Evolutionary conservation across 2,329 filamentous ascomycete species (phyloP).

Genomic region (Periglandula ipomoeae): DNA sequence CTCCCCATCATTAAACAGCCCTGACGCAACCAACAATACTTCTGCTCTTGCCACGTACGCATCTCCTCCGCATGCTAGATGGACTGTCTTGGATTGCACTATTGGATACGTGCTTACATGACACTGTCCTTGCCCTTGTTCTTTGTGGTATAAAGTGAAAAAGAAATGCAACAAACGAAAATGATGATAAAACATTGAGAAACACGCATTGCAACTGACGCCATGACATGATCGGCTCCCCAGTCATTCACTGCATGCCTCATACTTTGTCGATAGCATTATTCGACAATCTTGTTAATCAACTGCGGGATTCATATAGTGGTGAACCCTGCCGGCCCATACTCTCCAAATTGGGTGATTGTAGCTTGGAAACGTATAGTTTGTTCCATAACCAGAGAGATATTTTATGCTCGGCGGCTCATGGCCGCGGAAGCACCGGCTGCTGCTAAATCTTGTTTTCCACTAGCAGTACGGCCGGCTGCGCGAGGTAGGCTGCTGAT

Average conservation of each 20-base stretch:
- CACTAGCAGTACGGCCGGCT: constrained; percentile 46
- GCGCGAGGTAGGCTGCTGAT: constrained; percentile 48
- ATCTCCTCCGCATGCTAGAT: background rate
- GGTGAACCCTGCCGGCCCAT: too few species aligned
- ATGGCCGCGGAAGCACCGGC: constrained; percentile 51
- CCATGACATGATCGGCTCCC: background rate
- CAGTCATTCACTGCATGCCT: constrained; percentile 2
- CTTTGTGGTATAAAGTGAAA: constrained; percentile 4
- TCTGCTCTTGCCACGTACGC: background rate
- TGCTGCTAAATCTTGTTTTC: constrained; percentile 49
- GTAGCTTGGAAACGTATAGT: background rate
- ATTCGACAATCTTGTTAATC: background rate
- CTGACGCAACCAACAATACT: background rate
- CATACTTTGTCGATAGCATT: background rate
- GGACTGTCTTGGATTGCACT: background rate
- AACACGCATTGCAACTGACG: constrained; percentile 1
- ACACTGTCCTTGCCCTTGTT: background rate
- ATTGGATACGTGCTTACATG: background rate
- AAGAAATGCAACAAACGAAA: constrained; percentile 2
- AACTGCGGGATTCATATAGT: background rate
- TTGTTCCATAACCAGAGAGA: background rate
- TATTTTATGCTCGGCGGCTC: constrained; percentile 37
- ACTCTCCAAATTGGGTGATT: too few species aligned
- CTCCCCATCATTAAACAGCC: background rate
- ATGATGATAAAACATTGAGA: background rate